phyloP scores from a whole-genome alignment of 1,139 yeast genomes.

The Keqinozyma sinolaborantium region DNA sequence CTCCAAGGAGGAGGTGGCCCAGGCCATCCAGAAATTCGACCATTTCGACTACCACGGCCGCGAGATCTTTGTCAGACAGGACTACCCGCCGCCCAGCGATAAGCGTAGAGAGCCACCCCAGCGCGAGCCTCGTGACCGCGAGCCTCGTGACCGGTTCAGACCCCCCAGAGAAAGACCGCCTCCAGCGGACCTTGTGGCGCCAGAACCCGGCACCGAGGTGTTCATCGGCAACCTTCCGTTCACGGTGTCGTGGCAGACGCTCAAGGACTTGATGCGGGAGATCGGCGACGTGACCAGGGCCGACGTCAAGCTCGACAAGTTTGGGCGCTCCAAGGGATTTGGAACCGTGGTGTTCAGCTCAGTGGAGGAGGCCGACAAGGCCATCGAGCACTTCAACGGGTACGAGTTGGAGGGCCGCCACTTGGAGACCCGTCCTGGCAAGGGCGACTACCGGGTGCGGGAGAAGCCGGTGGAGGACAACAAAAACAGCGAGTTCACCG shows the following conservation, averaged over 20 bases:
- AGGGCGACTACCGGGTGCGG: slow-evolving; percentile 13
- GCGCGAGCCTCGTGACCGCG: slow-evolving; percentile 12
- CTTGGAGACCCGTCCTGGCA: slow-evolving; percentile 69
- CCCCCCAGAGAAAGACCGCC: slow-evolving; percentile 6
- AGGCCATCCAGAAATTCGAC: slow-evolving; percentile 71
- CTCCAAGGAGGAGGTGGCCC: slow-evolving; percentile 61
- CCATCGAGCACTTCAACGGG: slow-evolving; percentile 64
- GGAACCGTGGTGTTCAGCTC: slow-evolving; percentile 70
- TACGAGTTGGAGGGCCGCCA: slow-evolving; percentile 65
- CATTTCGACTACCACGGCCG: slow-evolving; percentile 71
- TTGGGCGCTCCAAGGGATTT: slow-evolving; percentile 82
- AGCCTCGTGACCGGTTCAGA: slow-evolving; percentile 12
- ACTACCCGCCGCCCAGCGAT: slow-evolving; percentile 69
- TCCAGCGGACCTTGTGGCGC: slow-evolving; percentile 4
- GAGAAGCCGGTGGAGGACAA: slow-evolving; percentile 9
- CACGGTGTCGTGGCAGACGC: slow-evolving; percentile 76
- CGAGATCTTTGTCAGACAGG: slow-evolving; percentile 87
- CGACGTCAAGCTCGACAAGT: slow-evolving; percentile 64
- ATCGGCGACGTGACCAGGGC: slow-evolving; percentile 79
- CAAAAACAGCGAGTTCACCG: slow-evolving; percentile 55
- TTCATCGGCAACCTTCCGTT: slow-evolving; percentile 84
- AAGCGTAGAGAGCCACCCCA: slow-evolving; percentile 22
- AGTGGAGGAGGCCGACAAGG: slow-evolving; percentile 58
- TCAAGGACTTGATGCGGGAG: slow-evolving; percentile 78
- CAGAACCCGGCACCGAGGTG: slow-evolving; percentile 58